phyloP scores from a whole-genome alignment of 2,329 filamentous ascomycete species.

The Penicillium rolfsii region DNA sequence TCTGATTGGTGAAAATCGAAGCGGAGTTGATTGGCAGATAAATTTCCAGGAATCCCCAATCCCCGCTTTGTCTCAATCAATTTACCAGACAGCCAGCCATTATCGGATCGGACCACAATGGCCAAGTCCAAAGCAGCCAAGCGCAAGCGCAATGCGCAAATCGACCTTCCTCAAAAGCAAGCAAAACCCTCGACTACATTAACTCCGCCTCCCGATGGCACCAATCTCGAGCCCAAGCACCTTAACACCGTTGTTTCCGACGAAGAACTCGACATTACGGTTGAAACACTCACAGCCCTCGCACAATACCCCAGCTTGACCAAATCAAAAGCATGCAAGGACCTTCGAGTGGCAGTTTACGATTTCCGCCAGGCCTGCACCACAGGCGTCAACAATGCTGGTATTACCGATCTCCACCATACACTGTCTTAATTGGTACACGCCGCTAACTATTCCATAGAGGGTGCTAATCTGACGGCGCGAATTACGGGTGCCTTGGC shows the following conservation, averaged over 20 bases:
- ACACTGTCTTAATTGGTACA: slow-evolving; percentile 17
- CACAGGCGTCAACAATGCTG: slow-evolving; percentile 64
- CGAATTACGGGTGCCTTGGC: slow-evolving; percentile 67
- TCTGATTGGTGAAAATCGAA: neutral
- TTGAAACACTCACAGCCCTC: slow-evolving; percentile 65
- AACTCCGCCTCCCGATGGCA: slow-evolving; percentile 34
- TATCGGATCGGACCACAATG: slow-evolving; percentile 20
- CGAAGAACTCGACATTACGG: slow-evolving; percentile 68
- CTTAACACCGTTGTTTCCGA: slow-evolving; percentile 38
- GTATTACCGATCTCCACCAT: slow-evolving; percentile 34
- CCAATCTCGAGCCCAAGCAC: slow-evolving; percentile 31
- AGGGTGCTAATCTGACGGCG: slow-evolving; percentile 66
- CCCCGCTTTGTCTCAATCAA: slow-evolving; percentile 3
- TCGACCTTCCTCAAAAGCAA: slow-evolving; percentile 31
- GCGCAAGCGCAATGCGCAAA: slow-evolving; percentile 36
- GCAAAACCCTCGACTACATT: slow-evolving; percentile 25
- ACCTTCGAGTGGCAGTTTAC: slow-evolving; percentile 68
- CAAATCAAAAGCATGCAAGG: slow-evolving; percentile 70
- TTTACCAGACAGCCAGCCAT: neutral
- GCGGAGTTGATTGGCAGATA: neutral
- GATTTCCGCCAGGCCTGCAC: slow-evolving; percentile 71
- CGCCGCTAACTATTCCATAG: slow-evolving; percentile 32
- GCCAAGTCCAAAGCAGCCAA: slow-evolving; percentile 37
- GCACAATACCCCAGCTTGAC: slow-evolving; percentile 64
- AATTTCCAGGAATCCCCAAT: neutral